Conservation (phyloP, 805 yeast species). For the Candida ficus region DNA sequence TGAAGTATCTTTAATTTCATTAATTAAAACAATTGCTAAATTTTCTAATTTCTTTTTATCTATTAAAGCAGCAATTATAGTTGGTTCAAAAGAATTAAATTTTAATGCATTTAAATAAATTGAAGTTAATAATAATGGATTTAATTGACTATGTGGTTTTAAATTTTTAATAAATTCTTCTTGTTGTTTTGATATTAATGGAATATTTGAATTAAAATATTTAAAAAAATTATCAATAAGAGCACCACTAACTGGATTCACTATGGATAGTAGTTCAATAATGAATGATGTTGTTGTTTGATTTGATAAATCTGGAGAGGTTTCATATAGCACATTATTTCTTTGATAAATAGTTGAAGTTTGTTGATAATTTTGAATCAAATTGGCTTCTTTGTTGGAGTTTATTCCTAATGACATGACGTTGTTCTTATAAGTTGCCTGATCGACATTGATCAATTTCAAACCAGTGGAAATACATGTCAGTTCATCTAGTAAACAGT, state of each 20-base stretch:
- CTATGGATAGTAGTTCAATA: slow-evolving; percentile 19
- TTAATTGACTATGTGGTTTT: slow-evolving; percentile 1
- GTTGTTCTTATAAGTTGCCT: background rate
- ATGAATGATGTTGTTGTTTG: slow-evolving; percentile 15
- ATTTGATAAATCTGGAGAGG: slow-evolving; percentile 1
- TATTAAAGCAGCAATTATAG: slow-evolving; percentile 5
- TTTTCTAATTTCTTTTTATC: slow-evolving; percentile 24
- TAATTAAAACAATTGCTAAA: slow-evolving; percentile 17
- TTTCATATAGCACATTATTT: background rate
- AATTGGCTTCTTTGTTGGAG: slow-evolving; percentile 1
- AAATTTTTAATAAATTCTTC: background rate
- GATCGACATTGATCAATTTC: background rate
- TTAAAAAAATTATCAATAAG: slow-evolving; percentile 23
- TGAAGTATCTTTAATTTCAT: slow-evolving; percentile 1
- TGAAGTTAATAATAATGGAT: slow-evolving; percentile 24
- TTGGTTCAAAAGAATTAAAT: slow-evolving; percentile 21
- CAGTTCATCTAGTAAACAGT: slow-evolving; percentile 12
- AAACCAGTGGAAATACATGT: slow-evolving; percentile 1
- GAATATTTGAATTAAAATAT: slow-evolving; percentile 24
- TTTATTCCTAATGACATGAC: background rate
- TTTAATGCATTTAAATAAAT: slow-evolving; percentile 27
- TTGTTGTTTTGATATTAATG: slow-evolving; percentile 18
- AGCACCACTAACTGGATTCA: slow-evolving; percentile 20
- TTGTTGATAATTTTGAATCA: background rate
- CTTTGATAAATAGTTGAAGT: slow-evolving; percentile 8